Base-by-base conservation (phyloP, 208 protist genomes). In the Angomonas deanei region DNA sequence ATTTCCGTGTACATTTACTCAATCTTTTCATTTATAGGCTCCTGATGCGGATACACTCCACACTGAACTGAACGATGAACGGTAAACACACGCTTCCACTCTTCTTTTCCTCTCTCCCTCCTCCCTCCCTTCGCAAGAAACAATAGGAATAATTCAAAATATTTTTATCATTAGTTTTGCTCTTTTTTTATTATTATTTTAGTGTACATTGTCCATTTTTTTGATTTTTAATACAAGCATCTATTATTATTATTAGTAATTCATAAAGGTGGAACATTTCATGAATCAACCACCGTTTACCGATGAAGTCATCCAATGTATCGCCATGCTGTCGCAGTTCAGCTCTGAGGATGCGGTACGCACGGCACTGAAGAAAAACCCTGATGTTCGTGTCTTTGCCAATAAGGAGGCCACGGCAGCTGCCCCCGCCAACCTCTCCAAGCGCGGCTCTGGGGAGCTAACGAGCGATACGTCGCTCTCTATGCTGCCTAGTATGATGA, bases 251-350 rank as follows among this genome's bases (percentile, higher is more conserved):
- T 49, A 46, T 15, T 26, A 49, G 28, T 30, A 39, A 34, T 30
- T 36, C 30, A 34, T 36, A 55, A 5, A 36, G 58, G 15, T 49
- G 39, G 42, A 33, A 17, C 6, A 2, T 49, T 5, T 19, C 26
- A 4, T 15, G 26, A 54, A 8, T 0, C 34, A 28, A 26, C 42
- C 67, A 3, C 68, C 66, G 11, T 80, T 80, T 53, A 60, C 58
- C 8, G 75, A 89, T 50, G 81, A 90, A 21, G 87, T 89, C 4
- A 50, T 91, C 42, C 36, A 79, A 31, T 79, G 83, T 31, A 68
- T 89, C 42, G 61, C 76, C 30, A 50, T 70, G 23, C 78, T 93
- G 36, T 81, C 77, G 55, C 63, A 77, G 56, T 74, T 69, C 17
- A 73, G 74, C 47, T 80, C 83, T 0, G 66, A 64, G 31, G 30